Base-by-base conservation (phyloP, 768 basidiomycete species). In the Sarcomyxa edulis region DNA sequence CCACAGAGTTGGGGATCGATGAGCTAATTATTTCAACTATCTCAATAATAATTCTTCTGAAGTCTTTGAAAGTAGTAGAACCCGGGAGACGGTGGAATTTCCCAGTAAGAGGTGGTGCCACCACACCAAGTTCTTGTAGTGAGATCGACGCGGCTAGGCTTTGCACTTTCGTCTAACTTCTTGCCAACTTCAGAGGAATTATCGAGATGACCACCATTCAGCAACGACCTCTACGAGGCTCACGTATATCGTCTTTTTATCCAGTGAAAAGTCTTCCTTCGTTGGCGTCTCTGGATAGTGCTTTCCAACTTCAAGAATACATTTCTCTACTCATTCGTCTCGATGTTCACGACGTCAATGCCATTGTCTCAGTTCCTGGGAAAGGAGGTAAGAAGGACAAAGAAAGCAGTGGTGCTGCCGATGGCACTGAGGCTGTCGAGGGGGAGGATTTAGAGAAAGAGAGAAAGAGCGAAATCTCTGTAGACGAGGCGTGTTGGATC, bases 251-350 rank as follows among this genome's bases (percentile, higher is more conserved):
- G 7, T 74, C 84, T 0, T 90, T 90, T 52, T 89, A 89, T 50
- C 84, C 85, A 0, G 68, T 86, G 18, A 87, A 86, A 54, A 68
- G 52, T 6, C 66, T 88, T 2, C 85, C 86, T 0, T 72, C 81
- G 0, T 71, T 86, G 21, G 66, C 84, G 1, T 76, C 81, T 1
- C 67, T 95, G 21, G 85, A 94, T 63, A 93, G 89, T 58, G 89
- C 92, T 0, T 96, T 95, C 56, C 91, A 95, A 54, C 73, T 95
- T 6, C 91, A 95, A 52, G 95, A 98, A 54, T 95, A 92, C 62
- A 88, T 98, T 31, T 84, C 91, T 1, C 69, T 89, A 21, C 77
- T 95, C 46, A 87, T 95, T 42, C 78, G 85, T 11, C 68, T 76
- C 19, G 82, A 97, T 62, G 84, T 91, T 0, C 90, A 94, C 61